Conservation (phyloP, 2,329 filamentous ascomycete species). For the Fusarium begoniae region DNA sequence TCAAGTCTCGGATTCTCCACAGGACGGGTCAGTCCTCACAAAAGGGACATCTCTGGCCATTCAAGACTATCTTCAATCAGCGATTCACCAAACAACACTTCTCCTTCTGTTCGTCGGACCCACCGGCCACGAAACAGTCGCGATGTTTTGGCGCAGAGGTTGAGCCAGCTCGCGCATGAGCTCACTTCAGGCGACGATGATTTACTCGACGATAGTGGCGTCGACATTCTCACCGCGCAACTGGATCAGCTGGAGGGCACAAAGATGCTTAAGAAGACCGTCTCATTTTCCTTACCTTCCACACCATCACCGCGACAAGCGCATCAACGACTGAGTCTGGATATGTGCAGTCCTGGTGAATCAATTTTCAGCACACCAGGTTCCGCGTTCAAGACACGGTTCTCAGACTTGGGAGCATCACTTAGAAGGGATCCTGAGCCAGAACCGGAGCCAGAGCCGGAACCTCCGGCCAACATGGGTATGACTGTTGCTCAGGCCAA, state of each 20-base stretch:
- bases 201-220: constrained; percentile 47
- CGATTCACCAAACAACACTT: constrained; percentile 35
- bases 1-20: constrained; percentile 47
- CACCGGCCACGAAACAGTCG: constrained; percentile 29
- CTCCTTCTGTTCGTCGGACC: constrained; percentile 35
- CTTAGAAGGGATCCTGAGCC: constrained; percentile 44
- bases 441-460: constrained; percentile 40
- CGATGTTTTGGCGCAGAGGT: constrained; percentile 55
- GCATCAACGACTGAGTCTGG: constrained; percentile 36
- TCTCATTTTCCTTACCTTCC: constrained; percentile 33
- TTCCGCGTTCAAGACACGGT: constrained; percentile 51
- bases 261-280: constrained; percentile 34
- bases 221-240: constrained; percentile 51
- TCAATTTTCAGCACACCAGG: constrained; percentile 49
- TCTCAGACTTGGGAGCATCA: constrained; percentile 52
- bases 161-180: constrained; percentile 52
- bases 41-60: constrained; percentile 42
- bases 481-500: constrained; percentile 50
- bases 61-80: constrained; percentile 35
- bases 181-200: constrained; percentile 48
- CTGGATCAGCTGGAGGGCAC: constrained; percentile 47
- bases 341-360: constrained; percentile 42
- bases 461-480: constrained; percentile 42
- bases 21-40: constrained; percentile 45
- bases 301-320: constrained; percentile 32